Base-by-base conservation (phyloP, 202 grass and related monocot species). In the Elaeis oleifera region DNA sequence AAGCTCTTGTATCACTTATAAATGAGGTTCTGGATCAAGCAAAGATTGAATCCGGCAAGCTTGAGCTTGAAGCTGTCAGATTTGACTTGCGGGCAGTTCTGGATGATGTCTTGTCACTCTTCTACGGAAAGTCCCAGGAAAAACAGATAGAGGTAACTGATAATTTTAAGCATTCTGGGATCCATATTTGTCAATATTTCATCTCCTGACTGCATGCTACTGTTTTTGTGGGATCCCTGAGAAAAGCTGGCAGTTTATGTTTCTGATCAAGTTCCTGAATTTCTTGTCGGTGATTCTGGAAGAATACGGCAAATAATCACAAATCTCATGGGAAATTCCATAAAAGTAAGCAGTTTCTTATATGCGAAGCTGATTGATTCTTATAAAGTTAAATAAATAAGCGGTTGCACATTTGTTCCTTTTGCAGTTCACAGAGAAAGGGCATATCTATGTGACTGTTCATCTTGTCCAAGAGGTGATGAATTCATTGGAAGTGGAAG, bases 1-100 rank as follows among this genome's bases (percentile, higher is more conserved):
- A 94, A 72, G 80, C 88, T 39, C 82, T 99, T 52, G 94, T 99
- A n/a, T 99, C 88, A 16, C 89, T 99, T 57, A 99, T 99, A 50
- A 99, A 99, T 9, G 83, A 94, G 72, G 94, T 99, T 78, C 84
- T 99, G 68, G 94, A 99, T 83, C 94, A 99, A 68, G 94, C 94
- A 4, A 99, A 99, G 78, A 99, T 99, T 19, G 94, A 99, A 61
- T 89, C 94, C 70, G 94, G 94, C 53, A 99, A 94, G 75, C 88
- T 99, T 2, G 94, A 99, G 66, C 88, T 99, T 36, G 94, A 99
- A 65, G 83, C 73, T 6, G 85, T 89, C 32, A 80, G 74, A 44
- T 89, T 99, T 79, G 88, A 99, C 74, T 70, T 99, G 74, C 79
- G 82, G 53, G 65, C 73, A 69, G 71, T 99, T 72, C 89, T 90